A percentile compares a stretch with the other conserved stretches of the same genome.
These are phyloP conservation scores for Pseudogymnoascus sp. DNA, from an alignment of 2,329 filamentous ascomycete genomes.

Conservation along the genomic window DNA sequence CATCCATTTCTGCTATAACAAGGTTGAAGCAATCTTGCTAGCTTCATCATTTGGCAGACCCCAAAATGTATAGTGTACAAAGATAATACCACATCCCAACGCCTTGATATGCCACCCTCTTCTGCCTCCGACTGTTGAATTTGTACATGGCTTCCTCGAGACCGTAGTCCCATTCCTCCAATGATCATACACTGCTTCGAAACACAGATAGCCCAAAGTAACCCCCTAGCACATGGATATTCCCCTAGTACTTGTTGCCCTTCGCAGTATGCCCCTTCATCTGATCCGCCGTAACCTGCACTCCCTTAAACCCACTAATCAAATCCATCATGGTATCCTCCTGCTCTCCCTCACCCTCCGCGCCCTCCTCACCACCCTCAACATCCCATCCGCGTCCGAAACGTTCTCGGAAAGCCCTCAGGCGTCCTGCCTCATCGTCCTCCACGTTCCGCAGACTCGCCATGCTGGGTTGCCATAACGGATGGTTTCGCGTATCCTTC, in stretches of 20 bases:
- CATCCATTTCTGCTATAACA: slow-evolving; percentile 7
- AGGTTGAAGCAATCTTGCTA: slow-evolving; percentile 13
- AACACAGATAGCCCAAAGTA: background rate
- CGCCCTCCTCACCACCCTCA: slow-evolving; percentile 30
- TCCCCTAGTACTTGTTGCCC: slow-evolving; percentile 31
- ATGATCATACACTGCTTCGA: slow-evolving; percentile 8
- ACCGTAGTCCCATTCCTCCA: background rate
- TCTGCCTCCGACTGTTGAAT: slow-evolving; percentile 16
- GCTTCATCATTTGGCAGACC: slow-evolving; percentile 1
- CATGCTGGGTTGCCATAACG: slow-evolving; percentile 83
- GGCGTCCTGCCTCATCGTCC: slow-evolving; percentile 84
- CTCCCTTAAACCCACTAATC: slow-evolving; percentile 40
- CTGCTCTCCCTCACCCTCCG: slow-evolving; percentile 28
- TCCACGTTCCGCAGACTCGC: slow-evolving; percentile 80
- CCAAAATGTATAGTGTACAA: slow-evolving; percentile 7
- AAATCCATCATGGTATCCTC: slow-evolving; percentile 52
- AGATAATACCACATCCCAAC: slow-evolving; percentile 9
- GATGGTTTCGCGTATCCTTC: slow-evolving; percentile 84
- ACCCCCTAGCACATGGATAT: background rate
- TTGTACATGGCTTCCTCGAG: slow-evolving; percentile 26
- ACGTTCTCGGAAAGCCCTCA: slow-evolving; percentile 76
- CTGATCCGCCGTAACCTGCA: slow-evolving; percentile 23
- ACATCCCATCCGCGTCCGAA: slow-evolving; percentile 83
- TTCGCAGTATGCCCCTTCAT: slow-evolving; percentile 29
- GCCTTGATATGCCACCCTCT: slow-evolving; percentile 3